Percentiles rank a stretch among this genome's conserved stretches.
phyloP scores from a whole-genome alignment of 1,139 yeast genomes.

The Kurtzmaniella natalensis region DNA sequence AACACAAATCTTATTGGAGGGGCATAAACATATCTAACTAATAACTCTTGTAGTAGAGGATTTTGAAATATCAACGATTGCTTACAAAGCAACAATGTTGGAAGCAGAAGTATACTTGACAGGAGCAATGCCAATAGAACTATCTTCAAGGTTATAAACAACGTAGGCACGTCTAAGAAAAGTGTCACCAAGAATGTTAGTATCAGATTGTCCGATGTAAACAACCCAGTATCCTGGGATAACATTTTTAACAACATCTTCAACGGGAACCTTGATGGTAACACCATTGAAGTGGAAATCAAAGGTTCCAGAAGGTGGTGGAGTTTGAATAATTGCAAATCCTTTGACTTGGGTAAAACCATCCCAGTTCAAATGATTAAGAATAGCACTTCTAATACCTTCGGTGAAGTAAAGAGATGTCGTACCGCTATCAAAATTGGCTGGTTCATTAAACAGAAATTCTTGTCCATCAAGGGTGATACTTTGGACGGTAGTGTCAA shows the following conservation, averaged over 20 bases:
- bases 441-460: constrained; percentile 20
- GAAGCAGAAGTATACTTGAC: constrained; percentile 12
- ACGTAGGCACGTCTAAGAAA: constrained; percentile 15
- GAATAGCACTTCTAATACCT: constrained; percentile 34
- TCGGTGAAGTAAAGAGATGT: constrained; percentile 53
- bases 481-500: constrained; percentile 7
- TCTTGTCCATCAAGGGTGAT: constrained; percentile 4
- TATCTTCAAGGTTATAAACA: constrained; percentile 14
- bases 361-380: constrained; percentile 10
- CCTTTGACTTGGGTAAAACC: neutral
- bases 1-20: too few relatives aligned
- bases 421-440: constrained; percentile 66
- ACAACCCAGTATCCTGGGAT: neutral
- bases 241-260: constrained; percentile 13
- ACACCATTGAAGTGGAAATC: constrained; percentile 14
- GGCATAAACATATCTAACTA: too few relatives aligned
- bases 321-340: neutral
- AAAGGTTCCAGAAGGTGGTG: constrained; percentile 2
- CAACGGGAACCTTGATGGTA: constrained; percentile 14
- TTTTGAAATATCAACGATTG: too few relatives aligned
- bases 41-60: too few relatives aligned
- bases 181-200: constrained; percentile 11
- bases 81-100: constrained; percentile 4
- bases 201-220: neutral
- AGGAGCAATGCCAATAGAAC: constrained; percentile 20